Evolutionary conservation across 352 stramenopile genomes (phyloP), one percentile per base, ranked within the genome.

Genomic region (Hyaloperonospora arabidopsidis): DNA sequence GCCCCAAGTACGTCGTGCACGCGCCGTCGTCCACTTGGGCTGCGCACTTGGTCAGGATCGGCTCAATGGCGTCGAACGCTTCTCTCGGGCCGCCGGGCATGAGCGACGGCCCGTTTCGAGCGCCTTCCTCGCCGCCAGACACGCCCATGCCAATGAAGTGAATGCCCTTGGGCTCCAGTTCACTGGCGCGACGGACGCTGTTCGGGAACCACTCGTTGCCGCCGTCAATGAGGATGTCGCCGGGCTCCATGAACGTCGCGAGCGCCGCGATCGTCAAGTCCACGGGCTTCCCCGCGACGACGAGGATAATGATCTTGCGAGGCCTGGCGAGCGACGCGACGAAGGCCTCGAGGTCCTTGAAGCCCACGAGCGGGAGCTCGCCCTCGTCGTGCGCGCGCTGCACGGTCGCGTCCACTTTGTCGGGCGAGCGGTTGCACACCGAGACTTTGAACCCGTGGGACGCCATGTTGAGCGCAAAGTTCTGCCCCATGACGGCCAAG

Each of bases 201-300:
- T 99, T 98, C 14, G 95, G 94, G 69, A 96, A 99, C 96, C 96
- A 99, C 81, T 99, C 96, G 84, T 99, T 99, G 25, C 97, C 97
- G 39, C 97, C 97, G 74, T 99, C 97, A 32, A 99, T 87, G 60
- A 99, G 95, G 48, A 99, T 89, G 82, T 99, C 97, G 13, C 95
- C 97, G 35, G 76, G 63, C 65, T 97, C 92, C 68, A 97, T 82
- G 74, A 89, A 76, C 61, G 93, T 62, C 0, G 79, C 72, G 18
- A 98, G 75, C 22, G 72, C 67, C 1, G 75, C 78, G 74, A 98
- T 97, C 14, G 87, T 96, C 57, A 79, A 54, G 65, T 98, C 93
- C 23, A 98, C 93, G n/a, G 97, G 90, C 69, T 97, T 96, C 59
- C 97, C 97, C 28, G 97, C 97, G 71, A 98, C 95, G 12, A 99